These are phyloP conservation scores for Corniculantispora saksenae DNA, from an alignment of 2,329 filamentous ascomycete genomes.

Conservation along the genomic window DNA sequence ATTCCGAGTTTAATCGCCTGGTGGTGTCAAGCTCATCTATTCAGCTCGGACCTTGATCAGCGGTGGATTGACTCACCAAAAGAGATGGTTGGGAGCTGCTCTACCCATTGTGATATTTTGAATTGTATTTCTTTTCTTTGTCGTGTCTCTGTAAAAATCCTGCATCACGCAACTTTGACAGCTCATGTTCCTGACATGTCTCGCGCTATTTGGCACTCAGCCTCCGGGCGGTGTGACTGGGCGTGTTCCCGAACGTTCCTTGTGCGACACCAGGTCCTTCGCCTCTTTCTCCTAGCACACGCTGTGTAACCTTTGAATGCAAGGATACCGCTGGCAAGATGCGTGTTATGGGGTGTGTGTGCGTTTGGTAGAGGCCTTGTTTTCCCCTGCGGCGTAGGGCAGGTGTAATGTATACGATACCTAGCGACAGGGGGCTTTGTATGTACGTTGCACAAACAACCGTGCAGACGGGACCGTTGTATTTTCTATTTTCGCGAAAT, in stretches of 20 bases:
- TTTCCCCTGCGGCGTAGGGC: neutral
- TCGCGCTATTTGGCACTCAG: neutral
- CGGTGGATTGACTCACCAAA: neutral
- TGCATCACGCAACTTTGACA: neutral
- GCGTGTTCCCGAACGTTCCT: neutral
- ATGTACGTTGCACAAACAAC: neutral
- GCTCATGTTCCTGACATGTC: neutral
- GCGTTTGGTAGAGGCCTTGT: neutral
- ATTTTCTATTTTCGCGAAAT: neutral
- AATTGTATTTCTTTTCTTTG: neutral
- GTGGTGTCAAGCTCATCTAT: neutral
- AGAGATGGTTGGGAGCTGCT: too few relatives aligned
- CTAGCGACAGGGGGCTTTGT: neutral
- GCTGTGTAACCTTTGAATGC: neutral
- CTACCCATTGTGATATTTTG: too few relatives aligned
- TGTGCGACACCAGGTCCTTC: slow-evolving; percentile 2
- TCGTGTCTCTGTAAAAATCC: neutral
- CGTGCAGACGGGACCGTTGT: neutral
- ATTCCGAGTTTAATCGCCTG: neutral
- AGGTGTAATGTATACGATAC: slow-evolving; percentile 11
- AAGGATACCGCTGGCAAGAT: neutral
- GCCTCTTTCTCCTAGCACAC: neutral
- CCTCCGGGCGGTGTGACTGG: slow-evolving; percentile 12
- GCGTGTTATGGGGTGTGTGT: neutral
- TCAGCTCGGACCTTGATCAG: neutral